Evolutionary conservation across 768 basidiomycete genomes (phyloP).

Genomic region (Tremella yokohamensis): DNA sequence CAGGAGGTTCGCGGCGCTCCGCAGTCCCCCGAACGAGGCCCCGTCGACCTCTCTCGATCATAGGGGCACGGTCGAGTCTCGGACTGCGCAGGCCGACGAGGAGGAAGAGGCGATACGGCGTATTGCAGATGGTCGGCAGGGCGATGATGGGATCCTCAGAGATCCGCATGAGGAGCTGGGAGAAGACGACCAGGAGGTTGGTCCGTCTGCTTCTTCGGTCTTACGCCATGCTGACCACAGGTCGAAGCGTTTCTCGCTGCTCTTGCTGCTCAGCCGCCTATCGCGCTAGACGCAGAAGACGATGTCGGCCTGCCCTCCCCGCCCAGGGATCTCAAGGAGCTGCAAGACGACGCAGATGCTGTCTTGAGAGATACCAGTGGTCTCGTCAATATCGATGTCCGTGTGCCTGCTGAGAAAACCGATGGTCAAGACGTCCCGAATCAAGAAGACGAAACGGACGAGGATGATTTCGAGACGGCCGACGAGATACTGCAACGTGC

Average conservation of each 20-base stretch:
- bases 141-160: background rate
- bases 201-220: too few species aligned
- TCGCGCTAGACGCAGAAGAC: background rate
- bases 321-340: background rate
- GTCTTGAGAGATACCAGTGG: slow-evolving; percentile 8
- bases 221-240: background rate
- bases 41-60: background rate
- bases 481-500: too few species aligned
- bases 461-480: too few species aligned
- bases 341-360: slow-evolving; percentile 3
- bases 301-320: background rate
- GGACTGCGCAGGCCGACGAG: slow-evolving; percentile 9
- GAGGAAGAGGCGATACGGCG: slow-evolving; percentile 35
- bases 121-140: slow-evolving; percentile 26
- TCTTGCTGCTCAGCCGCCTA: background rate
- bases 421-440: too few species aligned
- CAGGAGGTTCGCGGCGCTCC: slow-evolving; percentile 30
- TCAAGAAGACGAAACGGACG: too few species aligned
- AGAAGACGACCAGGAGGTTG: background rate
- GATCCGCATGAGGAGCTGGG: background rate
- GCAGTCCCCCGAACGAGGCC: slow-evolving; percentile 8
- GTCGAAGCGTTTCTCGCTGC: background rate
- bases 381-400: background rate
- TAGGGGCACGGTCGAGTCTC: background rate
- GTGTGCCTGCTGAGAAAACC: too few species aligned